Percentiles rank a stretch among this genome's conserved stretches.
Conservation (phyloP, 1,284 basidiomycete species). For the Pseudozyma thailandica region DNA sequence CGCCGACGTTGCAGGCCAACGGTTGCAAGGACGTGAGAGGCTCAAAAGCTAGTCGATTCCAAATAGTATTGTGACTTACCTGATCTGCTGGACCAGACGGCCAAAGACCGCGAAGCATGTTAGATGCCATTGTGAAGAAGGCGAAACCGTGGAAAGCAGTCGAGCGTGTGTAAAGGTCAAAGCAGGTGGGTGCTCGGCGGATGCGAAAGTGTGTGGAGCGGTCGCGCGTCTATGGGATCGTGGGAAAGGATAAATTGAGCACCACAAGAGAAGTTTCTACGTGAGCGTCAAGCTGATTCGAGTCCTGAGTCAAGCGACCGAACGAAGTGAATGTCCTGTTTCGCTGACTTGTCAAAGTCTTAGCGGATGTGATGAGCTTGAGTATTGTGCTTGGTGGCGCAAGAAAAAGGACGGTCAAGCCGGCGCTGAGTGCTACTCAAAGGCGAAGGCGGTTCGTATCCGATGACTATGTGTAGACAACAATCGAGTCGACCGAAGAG, state of each 20-base stretch:
- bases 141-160: background rate
- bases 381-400: no score
- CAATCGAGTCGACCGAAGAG: background rate
- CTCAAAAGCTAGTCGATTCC: no score
- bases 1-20: background rate
- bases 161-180: background rate
- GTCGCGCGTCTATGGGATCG: background rate
- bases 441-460: no score
- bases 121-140: conserved; percentile 40
- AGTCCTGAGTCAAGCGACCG: no score
- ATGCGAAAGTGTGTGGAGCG: background rate
- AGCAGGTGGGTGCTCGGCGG: background rate
- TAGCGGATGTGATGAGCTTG: no score
- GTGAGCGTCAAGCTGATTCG: no score
- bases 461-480: no score
- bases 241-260: conserved; percentile 3
- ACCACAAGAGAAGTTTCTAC: conserved; percentile 4
- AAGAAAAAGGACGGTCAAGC: no score
- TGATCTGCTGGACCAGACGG: conserved; percentile 59
- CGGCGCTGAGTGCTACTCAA: no score
- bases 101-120: conserved; percentile 64
- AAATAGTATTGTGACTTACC: conserved; percentile 51
- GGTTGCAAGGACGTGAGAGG: conserved; percentile 1
- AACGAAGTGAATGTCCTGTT: no score
- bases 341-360: no score